Base-by-base conservation (phyloP, 2,329 filamentous ascomycete genomes). In the Fusarium agapanthi region DNA sequence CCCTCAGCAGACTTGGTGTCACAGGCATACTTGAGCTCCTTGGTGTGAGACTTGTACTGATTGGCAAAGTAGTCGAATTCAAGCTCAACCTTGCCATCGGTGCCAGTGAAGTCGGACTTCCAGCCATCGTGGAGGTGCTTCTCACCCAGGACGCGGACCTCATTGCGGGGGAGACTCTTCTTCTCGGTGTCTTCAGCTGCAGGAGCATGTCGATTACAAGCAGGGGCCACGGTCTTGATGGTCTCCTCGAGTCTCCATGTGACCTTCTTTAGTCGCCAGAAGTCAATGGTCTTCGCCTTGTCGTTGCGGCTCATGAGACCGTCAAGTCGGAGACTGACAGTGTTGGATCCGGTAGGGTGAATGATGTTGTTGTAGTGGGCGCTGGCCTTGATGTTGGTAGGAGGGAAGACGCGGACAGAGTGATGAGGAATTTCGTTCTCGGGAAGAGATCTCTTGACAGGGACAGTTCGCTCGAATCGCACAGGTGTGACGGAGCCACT, bases 241-340 rank as follows among this genome's bases (percentile, higher is more conserved):
- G 91, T 92, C 86, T 99, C 95, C 79, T 98, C 95, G 59, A 99
- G 91, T 74, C 93, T 91, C 95, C 95, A 99, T 71, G 92, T 94
- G 73, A 98, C 88, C 82, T 97, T 96, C 81, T 95, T 93, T 35
- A 99, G 87, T 77, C 92, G 92, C 95, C 95, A 98, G 79, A 90
- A 88, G 79, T 90, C 89, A 69, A 96, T 88, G 12, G 91, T 95
- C 79, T 93, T 91, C 66, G 88, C 89, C 45, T 90, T 89, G 41
- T 87, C 82, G 80, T 93, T 93, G 73, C 84, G 84, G 73, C 90
- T 92, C 45, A 95, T 90, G 60, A 98, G 90, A n/a, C 95, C 95
- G 71, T 95, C 93, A 72, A 99, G 88, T 58, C 92, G 91, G 83
- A 98, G 91, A 50, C 90, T 88, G 55, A 98, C 88, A 16, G 87